phyloP scores from a whole-genome alignment of 768 basidiomycete genomes.

The Mycena filopes region DNA sequence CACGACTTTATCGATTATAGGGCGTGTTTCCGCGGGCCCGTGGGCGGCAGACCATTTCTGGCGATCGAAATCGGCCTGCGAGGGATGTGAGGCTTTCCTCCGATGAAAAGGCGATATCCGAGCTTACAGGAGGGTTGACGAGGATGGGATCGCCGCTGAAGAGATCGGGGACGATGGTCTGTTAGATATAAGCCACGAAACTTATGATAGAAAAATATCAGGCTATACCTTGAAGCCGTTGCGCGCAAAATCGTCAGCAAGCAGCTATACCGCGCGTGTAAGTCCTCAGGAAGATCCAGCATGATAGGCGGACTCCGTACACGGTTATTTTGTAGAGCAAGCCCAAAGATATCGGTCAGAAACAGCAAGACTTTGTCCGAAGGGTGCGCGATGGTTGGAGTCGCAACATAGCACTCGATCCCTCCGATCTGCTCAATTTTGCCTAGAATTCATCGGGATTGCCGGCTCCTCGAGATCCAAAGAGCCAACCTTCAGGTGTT shows the following conservation, averaged over 20 bases:
- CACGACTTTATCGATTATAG: conserved; percentile 49
- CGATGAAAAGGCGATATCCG: not conserved
- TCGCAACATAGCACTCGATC: conserved; percentile 52
- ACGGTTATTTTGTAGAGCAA: conserved; percentile 44
- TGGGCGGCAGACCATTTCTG: conserved; percentile 48
- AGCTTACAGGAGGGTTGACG: conserved; percentile 8
- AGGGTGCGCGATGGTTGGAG: conserved; percentile 46
- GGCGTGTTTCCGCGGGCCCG: conserved; percentile 44
- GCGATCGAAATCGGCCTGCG: conserved; percentile 40
- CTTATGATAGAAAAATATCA: conserved; percentile 19
- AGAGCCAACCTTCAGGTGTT: conserved; percentile 30
- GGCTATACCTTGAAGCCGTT: conserved; percentile 50
- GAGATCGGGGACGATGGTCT: conserved; percentile 32
- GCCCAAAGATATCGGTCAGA: conserved; percentile 52
- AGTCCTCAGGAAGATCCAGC: not conserved
- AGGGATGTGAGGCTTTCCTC: not conserved
- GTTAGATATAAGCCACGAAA: conserved; percentile 25
- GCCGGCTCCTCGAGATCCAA: not conserved
- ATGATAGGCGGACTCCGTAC: conserved; percentile 37
- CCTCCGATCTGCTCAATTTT: conserved; percentile 50
- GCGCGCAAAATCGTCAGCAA: conserved; percentile 47
- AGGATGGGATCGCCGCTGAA: conserved; percentile 31
- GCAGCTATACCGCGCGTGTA: conserved; percentile 32
- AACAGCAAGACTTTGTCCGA: conserved; percentile 50
- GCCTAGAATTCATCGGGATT: conserved; percentile 37